phyloP scores from a whole-genome alignment of 495 filamentous ascomycete species.

The Immersiella caudata region DNA sequence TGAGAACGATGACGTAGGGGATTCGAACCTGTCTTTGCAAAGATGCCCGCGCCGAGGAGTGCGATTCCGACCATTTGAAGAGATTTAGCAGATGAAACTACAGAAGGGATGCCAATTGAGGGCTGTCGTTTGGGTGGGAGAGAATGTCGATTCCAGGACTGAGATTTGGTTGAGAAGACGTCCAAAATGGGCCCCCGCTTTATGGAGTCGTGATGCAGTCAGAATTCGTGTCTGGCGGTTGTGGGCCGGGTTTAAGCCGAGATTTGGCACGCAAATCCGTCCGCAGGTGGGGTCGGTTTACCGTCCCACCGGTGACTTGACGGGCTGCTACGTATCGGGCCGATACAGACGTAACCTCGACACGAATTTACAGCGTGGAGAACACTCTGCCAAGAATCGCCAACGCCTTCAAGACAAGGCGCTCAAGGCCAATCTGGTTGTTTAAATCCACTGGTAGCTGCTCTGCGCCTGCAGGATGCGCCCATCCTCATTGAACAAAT shows the following conservation, averaged over 20 bases:
- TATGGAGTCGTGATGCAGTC: neutral
- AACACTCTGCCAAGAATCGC: no score
- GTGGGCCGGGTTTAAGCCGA: neutral
- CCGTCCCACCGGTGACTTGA: neutral
- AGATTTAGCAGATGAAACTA: neutral
- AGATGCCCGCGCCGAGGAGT: constrained; percentile 67
- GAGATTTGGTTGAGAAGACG: neutral
- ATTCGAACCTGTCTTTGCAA: constrained; percentile 41
- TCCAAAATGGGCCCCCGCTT: neutral
- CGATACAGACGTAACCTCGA: neutral
- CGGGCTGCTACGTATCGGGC: neutral
- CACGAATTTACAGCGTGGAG: no score
- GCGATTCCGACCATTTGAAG: constrained; percentile 56
- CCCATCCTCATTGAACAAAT: no score
- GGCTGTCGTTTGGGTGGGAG: neutral
- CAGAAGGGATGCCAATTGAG: neutral
- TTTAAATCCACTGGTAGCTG: no score
- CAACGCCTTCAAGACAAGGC: no score
- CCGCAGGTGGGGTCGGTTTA: neutral
- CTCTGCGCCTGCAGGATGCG: no score
- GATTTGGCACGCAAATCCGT: neutral
- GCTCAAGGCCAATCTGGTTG: no score
- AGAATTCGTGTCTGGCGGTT: constrained; percentile 1
- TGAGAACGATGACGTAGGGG: constrained; percentile 12
- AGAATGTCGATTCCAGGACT: neutral